Evolutionary conservation across 108 stramenopile genomes (phyloP).

Genomic region (Hondaea fermentalgiana): DNA sequence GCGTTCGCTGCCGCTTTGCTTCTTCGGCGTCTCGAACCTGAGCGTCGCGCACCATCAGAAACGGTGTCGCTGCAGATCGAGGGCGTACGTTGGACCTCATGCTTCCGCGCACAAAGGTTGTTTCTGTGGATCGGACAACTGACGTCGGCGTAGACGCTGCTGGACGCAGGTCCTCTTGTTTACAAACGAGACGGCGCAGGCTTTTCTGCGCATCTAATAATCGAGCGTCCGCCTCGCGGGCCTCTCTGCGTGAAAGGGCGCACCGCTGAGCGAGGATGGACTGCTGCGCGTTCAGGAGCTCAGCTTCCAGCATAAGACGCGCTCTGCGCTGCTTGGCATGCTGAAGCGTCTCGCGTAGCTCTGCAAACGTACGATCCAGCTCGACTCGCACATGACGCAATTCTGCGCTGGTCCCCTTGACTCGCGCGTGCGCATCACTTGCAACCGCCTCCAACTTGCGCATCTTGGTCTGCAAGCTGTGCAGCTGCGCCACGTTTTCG

Average conservation of each 20-base stretch:
- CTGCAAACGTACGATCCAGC: not conserved
- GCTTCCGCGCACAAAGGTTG: too few species aligned
- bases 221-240: not conserved
- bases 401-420: not conserved
- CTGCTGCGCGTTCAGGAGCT: not conserved
- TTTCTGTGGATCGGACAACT: too few species aligned
- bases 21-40: not conserved
- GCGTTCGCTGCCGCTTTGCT: not conserved
- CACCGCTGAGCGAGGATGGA: not conserved
- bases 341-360: not conserved
- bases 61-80: too few species aligned
- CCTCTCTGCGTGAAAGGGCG: not conserved
- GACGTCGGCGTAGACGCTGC: too few species aligned
- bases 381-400: not conserved
- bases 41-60: not conserved
- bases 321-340: not conserved
- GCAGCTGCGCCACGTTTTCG: not conserved
- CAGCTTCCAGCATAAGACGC: not conserved
- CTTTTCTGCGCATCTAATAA: not conserved
- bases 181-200: not conserved
- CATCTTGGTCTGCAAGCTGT: not conserved
- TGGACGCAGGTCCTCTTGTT: not conserved
- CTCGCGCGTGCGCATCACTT: not conserved
- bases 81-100: too few species aligned
- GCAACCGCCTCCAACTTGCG: not conserved